Evolutionary conservation across 108 stramenopile species (phyloP).

Genomic region (Nannochloropsis salina): DNA sequence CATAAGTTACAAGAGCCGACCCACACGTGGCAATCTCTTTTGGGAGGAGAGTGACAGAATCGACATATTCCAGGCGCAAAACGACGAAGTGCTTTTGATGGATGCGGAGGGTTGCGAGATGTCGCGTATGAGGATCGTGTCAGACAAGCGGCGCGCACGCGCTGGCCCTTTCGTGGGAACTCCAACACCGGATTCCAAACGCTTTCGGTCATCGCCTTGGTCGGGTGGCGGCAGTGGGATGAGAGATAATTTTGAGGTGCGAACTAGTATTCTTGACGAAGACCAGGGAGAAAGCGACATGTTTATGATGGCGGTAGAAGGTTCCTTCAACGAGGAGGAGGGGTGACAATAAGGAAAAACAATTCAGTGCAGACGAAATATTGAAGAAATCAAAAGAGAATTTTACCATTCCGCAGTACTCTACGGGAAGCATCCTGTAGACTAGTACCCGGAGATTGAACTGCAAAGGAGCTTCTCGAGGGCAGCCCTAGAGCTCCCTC

Average conservation of each 20-base stretch:
- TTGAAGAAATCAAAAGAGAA: too few relatives aligned
- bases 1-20: not conserved
- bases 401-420: too few relatives aligned
- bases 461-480: too few relatives aligned
- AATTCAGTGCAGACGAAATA: too few relatives aligned
- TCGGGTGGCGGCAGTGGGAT: not conserved
- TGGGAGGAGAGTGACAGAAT: constrained; percentile 15
- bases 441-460: too few relatives aligned
- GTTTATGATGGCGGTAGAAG: too few relatives aligned
- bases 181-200: not conserved
- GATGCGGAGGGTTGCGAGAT: not conserved
- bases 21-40: not conserved
- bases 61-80: not conserved
- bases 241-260: not conserved
- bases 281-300: too few relatives aligned
- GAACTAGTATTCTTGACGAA: not conserved
- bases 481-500: too few relatives aligned
- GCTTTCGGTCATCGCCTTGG: not conserved
- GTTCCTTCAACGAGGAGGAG: too few relatives aligned
- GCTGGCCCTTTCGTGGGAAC: not conserved
- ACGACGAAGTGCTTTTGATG: not conserved
- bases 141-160: not conserved
- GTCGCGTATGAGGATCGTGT: not conserved
- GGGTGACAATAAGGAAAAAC: too few relatives aligned
- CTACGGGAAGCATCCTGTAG: too few relatives aligned